These are phyloP conservation scores for Ophiostoma tasmaniense DNA, from an alignment of 2,329 filamentous ascomycete genomes.

Conservation along the genomic window DNA sequence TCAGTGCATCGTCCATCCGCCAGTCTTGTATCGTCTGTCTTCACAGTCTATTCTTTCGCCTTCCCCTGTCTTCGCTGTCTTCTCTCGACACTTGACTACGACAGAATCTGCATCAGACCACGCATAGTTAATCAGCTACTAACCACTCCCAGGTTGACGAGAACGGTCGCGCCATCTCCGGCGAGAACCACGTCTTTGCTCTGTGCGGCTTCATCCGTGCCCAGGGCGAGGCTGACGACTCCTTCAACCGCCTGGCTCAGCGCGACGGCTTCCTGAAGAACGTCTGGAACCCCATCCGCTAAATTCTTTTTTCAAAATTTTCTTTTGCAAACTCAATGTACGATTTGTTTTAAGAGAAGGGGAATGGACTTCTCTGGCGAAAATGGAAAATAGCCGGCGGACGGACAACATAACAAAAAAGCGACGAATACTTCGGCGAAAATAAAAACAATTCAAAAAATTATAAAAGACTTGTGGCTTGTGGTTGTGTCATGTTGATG, in stretches of 20 bases:
- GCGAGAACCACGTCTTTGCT: constrained; percentile 96
- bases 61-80: neutral
- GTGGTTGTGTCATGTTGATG: neutral
- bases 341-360: constrained; percentile 2
- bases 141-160: constrained; percentile 61
- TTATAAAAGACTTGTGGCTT: neutral
- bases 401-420: neutral
- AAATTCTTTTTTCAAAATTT: constrained; percentile 27
- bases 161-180: constrained; percentile 85
- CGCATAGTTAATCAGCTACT: neutral
- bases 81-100: neutral
- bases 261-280: constrained; percentile 93
- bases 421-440: constrained; percentile 1
- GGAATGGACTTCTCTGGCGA: constrained; percentile 1
- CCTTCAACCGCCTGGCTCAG: constrained; percentile 91
- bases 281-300: constrained; percentile 78
- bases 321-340: neutral
- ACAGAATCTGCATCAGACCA: no score
- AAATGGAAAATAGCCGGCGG: constrained; percentile 5
- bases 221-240: constrained; percentile 96
- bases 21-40: no score
- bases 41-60: no score
- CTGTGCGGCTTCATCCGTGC: constrained; percentile 96
- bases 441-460: constrained; percentile 1
- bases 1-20: neutral